phyloP scores from a whole-genome alignment of 1,284 basidiomycete species.

The Cryptococcus floricola region DNA sequence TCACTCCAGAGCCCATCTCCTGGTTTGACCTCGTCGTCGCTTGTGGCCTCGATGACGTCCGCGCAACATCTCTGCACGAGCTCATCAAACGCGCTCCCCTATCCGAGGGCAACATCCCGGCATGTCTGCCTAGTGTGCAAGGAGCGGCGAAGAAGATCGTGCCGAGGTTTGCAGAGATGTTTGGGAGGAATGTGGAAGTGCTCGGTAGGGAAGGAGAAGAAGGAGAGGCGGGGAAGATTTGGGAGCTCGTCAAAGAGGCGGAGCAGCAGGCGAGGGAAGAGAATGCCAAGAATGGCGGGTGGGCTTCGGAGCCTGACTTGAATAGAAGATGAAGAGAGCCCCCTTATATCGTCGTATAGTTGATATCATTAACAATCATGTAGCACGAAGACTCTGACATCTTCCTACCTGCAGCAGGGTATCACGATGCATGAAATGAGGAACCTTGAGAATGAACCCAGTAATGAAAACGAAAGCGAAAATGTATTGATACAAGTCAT shows the following conservation, averaged over 20 bases:
- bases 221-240: conserved; percentile 23
- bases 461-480: not conserved
- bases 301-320: conserved; percentile 30
- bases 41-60: conserved; percentile 85
- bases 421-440: not conserved
- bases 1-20: conserved; percentile 68
- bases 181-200: conserved; percentile 29
- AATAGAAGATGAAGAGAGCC: not conserved
- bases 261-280: conserved; percentile 27
- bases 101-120: not conserved
- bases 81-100: conserved; percentile 13
- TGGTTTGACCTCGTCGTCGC: conserved; percentile 90
- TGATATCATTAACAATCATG: not conserved
- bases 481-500: not conserved
- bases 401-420: not conserved
- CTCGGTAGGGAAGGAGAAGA: conserved; percentile 9
- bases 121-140: conserved; percentile 18
- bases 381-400: not conserved
- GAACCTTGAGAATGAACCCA: not conserved
- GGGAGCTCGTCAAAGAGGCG: conserved; percentile 23
- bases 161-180: conserved; percentile 38
- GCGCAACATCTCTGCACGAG: conserved; percentile 54
- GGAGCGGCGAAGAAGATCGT: conserved; percentile 30
- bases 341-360: not conserved
- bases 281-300: conserved; percentile 25